Conservation (phyloP, 2,329 filamentous ascomycete genomes). For the Zasmidium cellare region DNA sequence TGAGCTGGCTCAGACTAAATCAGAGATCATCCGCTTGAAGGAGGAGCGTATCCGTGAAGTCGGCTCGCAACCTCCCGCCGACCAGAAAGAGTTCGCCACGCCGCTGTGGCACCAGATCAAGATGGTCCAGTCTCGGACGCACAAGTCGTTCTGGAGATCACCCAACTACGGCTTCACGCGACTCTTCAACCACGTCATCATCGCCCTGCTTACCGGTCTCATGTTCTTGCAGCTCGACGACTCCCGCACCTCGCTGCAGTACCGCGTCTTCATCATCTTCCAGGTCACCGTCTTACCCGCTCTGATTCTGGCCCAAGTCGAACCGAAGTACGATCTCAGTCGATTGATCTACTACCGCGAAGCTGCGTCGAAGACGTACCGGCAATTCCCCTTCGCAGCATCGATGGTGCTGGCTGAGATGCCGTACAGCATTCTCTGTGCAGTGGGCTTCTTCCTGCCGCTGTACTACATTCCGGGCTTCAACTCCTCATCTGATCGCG, state of each 20-base stretch:
- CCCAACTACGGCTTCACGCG: conserved; percentile 89
- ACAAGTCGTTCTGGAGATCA: conserved; percentile 79
- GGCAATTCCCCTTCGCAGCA: conserved; percentile 72
- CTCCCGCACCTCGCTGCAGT: conserved; percentile 74
- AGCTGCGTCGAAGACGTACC: conserved; percentile 82
- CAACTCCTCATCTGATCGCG: conserved; percentile 60
- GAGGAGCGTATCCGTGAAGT: conserved; percentile 55
- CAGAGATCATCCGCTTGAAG: conserved; percentile 67
- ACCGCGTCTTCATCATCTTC: conserved; percentile 88
- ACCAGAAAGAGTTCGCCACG: conserved; percentile 78
- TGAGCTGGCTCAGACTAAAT: conserved; percentile 67
- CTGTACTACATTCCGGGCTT: conserved; percentile 84
- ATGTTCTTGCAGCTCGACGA: conserved; percentile 77
- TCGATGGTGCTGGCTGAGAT: conserved; percentile 81
- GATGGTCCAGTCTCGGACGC: conserved; percentile 70
- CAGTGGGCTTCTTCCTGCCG: conserved; percentile 77
- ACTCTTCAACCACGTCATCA: conserved; percentile 78
- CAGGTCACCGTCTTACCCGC: conserved; percentile 82
- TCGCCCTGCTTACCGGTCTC: conserved; percentile 76
- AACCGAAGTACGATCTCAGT: conserved; percentile 79
- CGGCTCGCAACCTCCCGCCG: conserved; percentile 42
- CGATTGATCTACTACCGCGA: conserved; percentile 85
- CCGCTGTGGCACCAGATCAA: conserved; percentile 77
- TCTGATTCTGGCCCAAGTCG: conserved; percentile 79
- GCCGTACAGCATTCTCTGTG: conserved; percentile 79